phyloP scores from a whole-genome alignment of 768 basidiomycete species.

The Rhizopogon sp. region DNA sequence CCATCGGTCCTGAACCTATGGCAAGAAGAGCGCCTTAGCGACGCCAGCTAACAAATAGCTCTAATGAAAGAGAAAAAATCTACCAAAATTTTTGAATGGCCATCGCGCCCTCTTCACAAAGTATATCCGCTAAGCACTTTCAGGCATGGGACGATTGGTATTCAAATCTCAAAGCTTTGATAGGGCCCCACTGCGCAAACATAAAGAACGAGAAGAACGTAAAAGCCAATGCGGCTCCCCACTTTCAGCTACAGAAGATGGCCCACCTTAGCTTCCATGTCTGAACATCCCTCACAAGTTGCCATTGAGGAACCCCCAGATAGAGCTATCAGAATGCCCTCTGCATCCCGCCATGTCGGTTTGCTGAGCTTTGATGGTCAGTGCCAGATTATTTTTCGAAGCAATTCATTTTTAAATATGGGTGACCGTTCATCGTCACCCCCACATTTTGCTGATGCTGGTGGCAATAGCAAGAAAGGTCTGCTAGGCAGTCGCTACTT shows the following conservation, averaged over 20 bases:
- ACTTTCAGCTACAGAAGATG: constrained; percentile 13
- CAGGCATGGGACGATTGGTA: no score
- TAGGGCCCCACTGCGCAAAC: constrained; percentile 57
- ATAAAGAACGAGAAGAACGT: constrained; percentile 59
- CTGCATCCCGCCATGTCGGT: neutral
- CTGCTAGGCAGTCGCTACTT: no score
- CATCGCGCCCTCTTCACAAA: constrained; percentile 29
- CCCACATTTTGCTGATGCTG: no score
- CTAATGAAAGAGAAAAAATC: constrained; percentile 45
- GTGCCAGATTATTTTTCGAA: no score
- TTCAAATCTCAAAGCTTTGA: constrained; percentile 29
- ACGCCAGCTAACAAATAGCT: constrained; percentile 43
- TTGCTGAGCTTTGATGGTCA: no score
- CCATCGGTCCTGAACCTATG: constrained; percentile 45
- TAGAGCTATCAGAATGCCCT: constrained; percentile 6
- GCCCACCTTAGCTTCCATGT: neutral
- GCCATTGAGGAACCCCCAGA: neutral
- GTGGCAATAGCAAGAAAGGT: no score
- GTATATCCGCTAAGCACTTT: no score
- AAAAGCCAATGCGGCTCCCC: constrained; percentile 14
- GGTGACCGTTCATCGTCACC: no score
- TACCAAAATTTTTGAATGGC: constrained; percentile 33
- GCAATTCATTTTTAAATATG: no score
- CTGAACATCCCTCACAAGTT: constrained; percentile 2
- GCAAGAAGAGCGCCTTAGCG: constrained; percentile 44